Conservation (phyloP, 2,329 filamentous ascomycete genomes). For the Beauveria asiatica region DNA sequence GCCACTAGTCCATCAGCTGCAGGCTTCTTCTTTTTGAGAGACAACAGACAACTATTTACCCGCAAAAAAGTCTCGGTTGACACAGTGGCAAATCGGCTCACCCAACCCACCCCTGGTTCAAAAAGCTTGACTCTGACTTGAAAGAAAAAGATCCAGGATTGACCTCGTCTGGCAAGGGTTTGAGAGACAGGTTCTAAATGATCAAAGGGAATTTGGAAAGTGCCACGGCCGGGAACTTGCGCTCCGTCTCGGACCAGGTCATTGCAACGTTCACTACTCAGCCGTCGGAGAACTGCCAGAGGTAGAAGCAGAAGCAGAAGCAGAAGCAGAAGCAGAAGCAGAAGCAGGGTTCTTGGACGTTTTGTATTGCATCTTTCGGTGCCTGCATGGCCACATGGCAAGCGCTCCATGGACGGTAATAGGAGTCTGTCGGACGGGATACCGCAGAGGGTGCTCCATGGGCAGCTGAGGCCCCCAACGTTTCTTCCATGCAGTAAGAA, state of each 20-base stretch:
- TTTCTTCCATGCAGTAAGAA: neutral
- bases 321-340: neutral
- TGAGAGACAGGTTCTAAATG: neutral
- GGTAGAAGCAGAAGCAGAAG: neutral
- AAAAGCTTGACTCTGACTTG: neutral
- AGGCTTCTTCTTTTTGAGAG: neutral
- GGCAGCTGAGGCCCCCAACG: neutral
- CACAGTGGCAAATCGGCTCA: neutral
- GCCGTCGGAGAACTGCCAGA: neutral
- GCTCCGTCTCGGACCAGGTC: neutral
- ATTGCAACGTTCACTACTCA: neutral
- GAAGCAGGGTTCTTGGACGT: neutral
- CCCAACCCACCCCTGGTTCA: neutral
- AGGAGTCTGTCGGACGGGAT: neutral
- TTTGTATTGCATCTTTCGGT: no score
- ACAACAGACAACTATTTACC: neutral
- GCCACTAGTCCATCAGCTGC: neutral
- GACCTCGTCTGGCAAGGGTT: neutral
- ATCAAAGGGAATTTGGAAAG: neutral
- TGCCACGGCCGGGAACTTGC: neutral
- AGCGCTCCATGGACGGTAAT: no score
- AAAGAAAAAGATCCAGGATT: neutral
- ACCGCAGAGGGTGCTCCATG: neutral
- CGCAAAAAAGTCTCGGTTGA: neutral
- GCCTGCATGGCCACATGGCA: no score